Base-by-base conservation (phyloP, 78 protist species). In the Mantamonas sphyraenae region DNA sequence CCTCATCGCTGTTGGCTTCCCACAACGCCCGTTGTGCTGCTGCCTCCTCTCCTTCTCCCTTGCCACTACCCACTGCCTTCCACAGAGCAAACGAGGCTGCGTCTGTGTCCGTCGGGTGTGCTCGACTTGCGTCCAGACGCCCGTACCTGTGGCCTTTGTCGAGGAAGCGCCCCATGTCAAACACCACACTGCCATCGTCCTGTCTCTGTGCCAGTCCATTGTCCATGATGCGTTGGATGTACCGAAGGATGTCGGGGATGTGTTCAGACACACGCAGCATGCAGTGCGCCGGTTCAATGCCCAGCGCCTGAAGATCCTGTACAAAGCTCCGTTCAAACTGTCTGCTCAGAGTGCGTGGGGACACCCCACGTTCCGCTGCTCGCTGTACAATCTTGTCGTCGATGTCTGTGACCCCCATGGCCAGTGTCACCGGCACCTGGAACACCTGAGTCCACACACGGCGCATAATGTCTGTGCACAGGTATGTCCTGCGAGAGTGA, bases 261-360 rank as follows among this genome's bases (percentile, higher is more conserved):
- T 66, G 39, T 3, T 76, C 88, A 17, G 92, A 53, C 30, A 82
- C 92, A 20, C 85, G 76, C 26, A 66, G 39, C 37, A 80, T 2
- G 35, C 37, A 31, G 10, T 22, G 1, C 14, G 70, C 71, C 37
- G 59, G 51, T 1, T 3, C 39, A n/a, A 61, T 7, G 12, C 69
- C 69, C 38, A 85, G 60, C 10, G 35, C 0, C 24, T 39, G 28
- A 73, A 85, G 43, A 64, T 85, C 85, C 9, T 33, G 19, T 35
- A 70, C 50, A 57, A 79, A 85, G 39, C 26, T 75, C 24, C 35
- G 35, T 56, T 85, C 90, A 61, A 30, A 74, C 20, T 19, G 26
- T 31, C 69, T 14, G 24, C 85, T 17, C 24, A 79, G 20, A 24
- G 34, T 16, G 38, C 35, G 40, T 12, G 26, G 20, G 12, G 37